phyloP scores from a whole-genome alignment of 1,284 basidiomycete species.

The Irpex sp. region DNA sequence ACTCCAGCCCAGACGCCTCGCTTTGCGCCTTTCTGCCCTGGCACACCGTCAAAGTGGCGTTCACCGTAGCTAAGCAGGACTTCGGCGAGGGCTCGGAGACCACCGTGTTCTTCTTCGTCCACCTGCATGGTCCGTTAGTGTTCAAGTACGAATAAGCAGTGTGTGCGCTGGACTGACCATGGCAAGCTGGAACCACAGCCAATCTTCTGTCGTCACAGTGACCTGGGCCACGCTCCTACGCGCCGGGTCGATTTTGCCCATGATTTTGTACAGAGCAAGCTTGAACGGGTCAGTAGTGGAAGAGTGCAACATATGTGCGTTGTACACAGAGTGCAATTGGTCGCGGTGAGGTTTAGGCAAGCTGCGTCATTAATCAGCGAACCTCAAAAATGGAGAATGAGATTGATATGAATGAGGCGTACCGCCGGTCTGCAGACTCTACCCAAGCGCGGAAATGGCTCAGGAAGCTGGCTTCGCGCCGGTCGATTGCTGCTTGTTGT shows the following conservation, averaged over 20 bases:
- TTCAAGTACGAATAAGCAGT: not conserved
- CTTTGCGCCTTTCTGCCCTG: constrained; percentile 51
- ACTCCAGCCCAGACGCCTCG: constrained; percentile 86
- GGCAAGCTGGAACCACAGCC: constrained; percentile 96
- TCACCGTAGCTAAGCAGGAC: constrained; percentile 87
- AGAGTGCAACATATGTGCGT: constrained; percentile 87
- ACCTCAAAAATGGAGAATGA: not conserved
- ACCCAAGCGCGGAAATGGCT: constrained; percentile 84
- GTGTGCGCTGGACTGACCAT: constrained; percentile 48
- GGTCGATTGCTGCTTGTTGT: constrained; percentile 71
- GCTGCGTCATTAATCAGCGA: constrained; percentile 28
- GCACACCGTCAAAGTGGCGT: constrained; percentile 78
- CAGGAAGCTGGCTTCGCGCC: constrained; percentile 81
- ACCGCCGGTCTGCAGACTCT: constrained; percentile 77
- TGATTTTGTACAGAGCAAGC: constrained; percentile 90
- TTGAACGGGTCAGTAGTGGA: constrained; percentile 91
- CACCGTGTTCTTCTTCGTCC: constrained; percentile 75
- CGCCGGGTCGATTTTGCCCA: constrained; percentile 87
- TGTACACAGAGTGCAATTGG: constrained; percentile 84
- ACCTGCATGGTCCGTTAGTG: constrained; percentile 28
- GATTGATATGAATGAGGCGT: constrained; percentile 6
- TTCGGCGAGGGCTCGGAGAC: constrained; percentile 75
- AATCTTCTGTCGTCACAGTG: constrained; percentile 92
- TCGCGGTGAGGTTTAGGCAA: constrained; percentile 79
- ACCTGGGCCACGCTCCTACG: constrained; percentile 81